Evolutionary conservation across 306 rosid species (phyloP).

Genomic region (Canavalia ensiformis): DNA sequence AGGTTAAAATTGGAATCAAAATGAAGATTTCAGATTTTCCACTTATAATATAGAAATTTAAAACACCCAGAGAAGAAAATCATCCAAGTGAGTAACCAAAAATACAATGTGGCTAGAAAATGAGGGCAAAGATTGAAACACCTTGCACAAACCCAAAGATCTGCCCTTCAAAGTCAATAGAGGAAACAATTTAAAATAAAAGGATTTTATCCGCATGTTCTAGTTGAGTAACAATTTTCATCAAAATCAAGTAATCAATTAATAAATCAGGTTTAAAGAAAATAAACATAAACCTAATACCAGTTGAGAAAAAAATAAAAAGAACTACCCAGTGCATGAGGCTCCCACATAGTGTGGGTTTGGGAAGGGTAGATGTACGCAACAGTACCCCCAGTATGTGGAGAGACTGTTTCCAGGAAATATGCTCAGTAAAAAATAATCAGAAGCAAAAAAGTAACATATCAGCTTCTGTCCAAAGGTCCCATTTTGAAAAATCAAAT

Average conservation of each 20-base stretch:
- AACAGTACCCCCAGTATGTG: background rate
- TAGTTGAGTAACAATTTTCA: constrained; percentile 27
- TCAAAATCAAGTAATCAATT: constrained; percentile 20
- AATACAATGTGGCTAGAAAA: no score
- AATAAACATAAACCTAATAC: background rate
- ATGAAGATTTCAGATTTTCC: no score
- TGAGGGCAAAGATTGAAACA: no score
- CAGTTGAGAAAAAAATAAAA: background rate
- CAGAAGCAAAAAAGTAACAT: background rate
- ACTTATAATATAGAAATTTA: no score
- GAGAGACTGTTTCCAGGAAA: background rate
- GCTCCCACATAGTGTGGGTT: background rate
- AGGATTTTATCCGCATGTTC: background rate
- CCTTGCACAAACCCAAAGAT: background rate
- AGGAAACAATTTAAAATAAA: background rate
- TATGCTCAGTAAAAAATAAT: background rate
- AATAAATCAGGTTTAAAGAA: constrained; percentile 9
- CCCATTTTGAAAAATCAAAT: constrained; percentile 11
- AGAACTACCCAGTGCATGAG: background rate
- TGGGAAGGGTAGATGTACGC: background rate
- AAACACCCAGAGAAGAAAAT: no score
- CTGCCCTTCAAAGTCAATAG: background rate
- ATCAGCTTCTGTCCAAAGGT: background rate
- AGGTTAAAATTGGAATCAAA: no score
- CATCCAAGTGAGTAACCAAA: no score